phyloP scores from a whole-genome alignment of 345 rosid species.

The Eucalyptus pauciflora region DNA sequence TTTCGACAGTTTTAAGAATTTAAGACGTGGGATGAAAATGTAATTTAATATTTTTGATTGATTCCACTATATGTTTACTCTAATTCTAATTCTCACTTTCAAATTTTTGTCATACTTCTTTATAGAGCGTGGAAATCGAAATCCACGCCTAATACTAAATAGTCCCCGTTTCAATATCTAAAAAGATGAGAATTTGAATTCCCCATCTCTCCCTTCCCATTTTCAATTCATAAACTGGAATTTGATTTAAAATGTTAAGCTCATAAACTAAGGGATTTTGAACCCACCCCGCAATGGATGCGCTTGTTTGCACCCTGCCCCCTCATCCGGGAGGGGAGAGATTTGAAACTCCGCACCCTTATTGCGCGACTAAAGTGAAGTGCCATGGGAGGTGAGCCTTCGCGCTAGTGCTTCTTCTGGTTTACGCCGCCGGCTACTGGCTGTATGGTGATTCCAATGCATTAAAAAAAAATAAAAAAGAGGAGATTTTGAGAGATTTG shows the following conservation, averaged over 20 bases:
- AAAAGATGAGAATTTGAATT: accelerated
- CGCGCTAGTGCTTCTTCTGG: too few species aligned
- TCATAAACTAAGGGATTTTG: background rate
- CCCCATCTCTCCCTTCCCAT: accelerated
- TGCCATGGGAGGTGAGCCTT: accelerated
- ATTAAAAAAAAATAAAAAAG: too few species aligned
- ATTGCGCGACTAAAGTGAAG: too few species aligned
- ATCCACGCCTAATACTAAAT: accelerated
- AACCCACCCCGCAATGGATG: accelerated
- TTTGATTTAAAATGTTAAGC: background rate
- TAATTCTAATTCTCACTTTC: accelerated
- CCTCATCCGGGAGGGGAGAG: too few species aligned
- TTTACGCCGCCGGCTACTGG: accelerated
- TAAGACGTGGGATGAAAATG: background rate
- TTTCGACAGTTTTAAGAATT: accelerated
- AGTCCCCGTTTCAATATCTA: accelerated
- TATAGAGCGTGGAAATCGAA: accelerated
- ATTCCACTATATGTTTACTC: accelerated
- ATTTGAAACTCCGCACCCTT: too few species aligned
- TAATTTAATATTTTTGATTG: too few species aligned
- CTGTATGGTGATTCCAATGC: accelerated
- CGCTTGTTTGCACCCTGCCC: accelerated
- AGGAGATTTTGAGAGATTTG: background rate
- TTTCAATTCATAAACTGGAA: background rate
- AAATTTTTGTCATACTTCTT: accelerated